Base-by-base conservation (phyloP, 768 basidiomycete species). In the Boletellus sp. region DNA sequence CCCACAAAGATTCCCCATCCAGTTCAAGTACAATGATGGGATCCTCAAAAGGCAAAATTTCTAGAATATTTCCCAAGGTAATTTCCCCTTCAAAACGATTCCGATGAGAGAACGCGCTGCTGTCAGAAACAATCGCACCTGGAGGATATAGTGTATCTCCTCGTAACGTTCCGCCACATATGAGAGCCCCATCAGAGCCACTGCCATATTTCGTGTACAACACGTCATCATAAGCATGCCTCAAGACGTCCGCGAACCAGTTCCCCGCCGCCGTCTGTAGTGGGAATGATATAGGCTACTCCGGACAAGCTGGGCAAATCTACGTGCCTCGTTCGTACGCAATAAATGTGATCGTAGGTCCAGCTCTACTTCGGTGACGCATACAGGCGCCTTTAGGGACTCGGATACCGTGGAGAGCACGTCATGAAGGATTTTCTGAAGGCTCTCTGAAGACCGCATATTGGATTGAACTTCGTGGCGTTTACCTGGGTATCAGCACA, bases 21-120 rank as follows among this genome's bases (percentile, higher is more conserved):
- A 95, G 65, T 64, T 93, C 85, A 11, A 93, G 58, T 3, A 92
- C 90, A 6, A 96, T 78, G 15, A 86, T 72, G 2, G 91, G 85
- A 58, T 95, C 93, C 48, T 88, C 85, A 52, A 93, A 95, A 0
- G 93, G 93, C 24, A 95, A 68, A 17, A 94, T 92, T 62, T 94
- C 93, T 34, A 94, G 61, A 47, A 94, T 85, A 62, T 96, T 85
- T 0, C 93, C 91, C 1, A 96, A 73, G 4, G 85, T 93, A 45
- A 96, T 72, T 26, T 77, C 64, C 0, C 93, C 64, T 88, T 87
- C 41, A 12, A 42, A 2, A 15, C 1, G 22, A 43, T 36, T 20
- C 58, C 13, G 52, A 53, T 46, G 35, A 11, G 31, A 2, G 11
- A 36, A 19, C 12, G 39, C 3, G 17, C 19, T 17, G 28, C 16